Percentiles rank a stretch among this genome's conserved stretches.
phyloP scores from a whole-genome alignment of 176 grass and related monocot species.

The Microstegium vimineum region DNA sequence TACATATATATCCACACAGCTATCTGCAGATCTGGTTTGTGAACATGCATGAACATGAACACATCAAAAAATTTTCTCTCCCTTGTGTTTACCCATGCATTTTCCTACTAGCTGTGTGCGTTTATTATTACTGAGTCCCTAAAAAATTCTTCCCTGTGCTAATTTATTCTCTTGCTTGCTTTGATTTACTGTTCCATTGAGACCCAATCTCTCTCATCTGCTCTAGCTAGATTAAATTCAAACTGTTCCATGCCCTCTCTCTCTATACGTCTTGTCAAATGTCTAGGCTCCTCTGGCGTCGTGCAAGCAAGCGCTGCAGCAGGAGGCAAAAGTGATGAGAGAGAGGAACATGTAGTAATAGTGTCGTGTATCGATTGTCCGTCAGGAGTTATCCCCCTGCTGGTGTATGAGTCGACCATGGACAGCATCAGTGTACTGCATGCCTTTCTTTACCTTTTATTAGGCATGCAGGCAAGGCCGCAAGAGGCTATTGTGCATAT shows the following conservation, averaged over 20 bases:
- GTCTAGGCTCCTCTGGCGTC: neutral
- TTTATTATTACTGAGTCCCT: neutral
- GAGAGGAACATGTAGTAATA: neutral
- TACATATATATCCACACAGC: no score
- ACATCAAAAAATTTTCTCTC: neutral
- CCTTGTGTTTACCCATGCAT: neutral
- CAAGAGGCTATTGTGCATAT: neutral
- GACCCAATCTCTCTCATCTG: neutral
- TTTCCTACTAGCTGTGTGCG: neutral
- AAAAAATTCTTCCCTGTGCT: neutral
- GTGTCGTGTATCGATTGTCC: constrained; percentile 1
- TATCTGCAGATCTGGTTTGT: constrained; percentile 24
- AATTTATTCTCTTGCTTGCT: neutral
- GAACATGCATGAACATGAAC: neutral
- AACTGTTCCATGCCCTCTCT: constrained; percentile 41
- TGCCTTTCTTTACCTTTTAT: neutral
- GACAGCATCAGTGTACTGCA: neutral
- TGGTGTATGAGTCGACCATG: neutral
- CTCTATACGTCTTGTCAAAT: constrained; percentile 23
- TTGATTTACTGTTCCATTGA: constrained; percentile 42
- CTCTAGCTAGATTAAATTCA: no score
- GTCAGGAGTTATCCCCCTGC: constrained; percentile 26
- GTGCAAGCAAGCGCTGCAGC: neutral
- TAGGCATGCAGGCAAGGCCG: neutral
- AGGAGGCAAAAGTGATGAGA: neutral